These are phyloP conservation scores for Eucalyptus shirleyi DNA, from an alignment of 345 rosid genomes.

Conservation along the genomic window DNA sequence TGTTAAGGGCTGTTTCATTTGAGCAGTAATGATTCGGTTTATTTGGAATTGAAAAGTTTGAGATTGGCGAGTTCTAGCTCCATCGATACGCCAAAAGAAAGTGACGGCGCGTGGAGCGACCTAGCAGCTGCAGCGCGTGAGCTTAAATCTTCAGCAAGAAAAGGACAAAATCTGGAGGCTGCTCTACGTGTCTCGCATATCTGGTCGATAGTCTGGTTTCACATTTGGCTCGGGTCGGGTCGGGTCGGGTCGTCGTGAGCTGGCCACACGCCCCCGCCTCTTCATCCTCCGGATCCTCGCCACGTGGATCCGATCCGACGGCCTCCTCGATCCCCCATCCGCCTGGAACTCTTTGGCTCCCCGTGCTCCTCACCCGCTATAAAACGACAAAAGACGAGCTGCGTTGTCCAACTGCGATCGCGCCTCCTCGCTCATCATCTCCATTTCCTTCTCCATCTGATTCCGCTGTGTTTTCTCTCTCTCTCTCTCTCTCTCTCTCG, in stretches of 20 bases:
- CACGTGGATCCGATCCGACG: slow-evolving; percentile 30
- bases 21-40: background rate
- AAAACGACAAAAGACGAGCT: background rate
- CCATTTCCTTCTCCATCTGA: background rate
- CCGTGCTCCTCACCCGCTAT: background rate
- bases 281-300: slow-evolving; percentile 15
- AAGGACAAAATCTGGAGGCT: background rate
- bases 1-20: background rate
- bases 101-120: background rate
- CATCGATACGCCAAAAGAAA: background rate
- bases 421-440: background rate
- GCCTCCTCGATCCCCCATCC: background rate
- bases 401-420: background rate
- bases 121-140: background rate
- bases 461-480: background rate
- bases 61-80: background rate
- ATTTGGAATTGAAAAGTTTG: background rate
- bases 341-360: background rate
- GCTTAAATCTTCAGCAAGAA: background rate
- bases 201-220: background rate
- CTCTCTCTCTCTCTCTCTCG: background rate
- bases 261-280: slow-evolving; percentile 42
- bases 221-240: background rate
- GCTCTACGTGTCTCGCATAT: background rate
- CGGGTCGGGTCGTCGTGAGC: slow-evolving; percentile 19